Percentiles rank a stretch among this genome's conserved stretches.
Conservation (phyloP, 2,329 filamentous ascomycete species). For the Macroventuria anomochaeta region DNA sequence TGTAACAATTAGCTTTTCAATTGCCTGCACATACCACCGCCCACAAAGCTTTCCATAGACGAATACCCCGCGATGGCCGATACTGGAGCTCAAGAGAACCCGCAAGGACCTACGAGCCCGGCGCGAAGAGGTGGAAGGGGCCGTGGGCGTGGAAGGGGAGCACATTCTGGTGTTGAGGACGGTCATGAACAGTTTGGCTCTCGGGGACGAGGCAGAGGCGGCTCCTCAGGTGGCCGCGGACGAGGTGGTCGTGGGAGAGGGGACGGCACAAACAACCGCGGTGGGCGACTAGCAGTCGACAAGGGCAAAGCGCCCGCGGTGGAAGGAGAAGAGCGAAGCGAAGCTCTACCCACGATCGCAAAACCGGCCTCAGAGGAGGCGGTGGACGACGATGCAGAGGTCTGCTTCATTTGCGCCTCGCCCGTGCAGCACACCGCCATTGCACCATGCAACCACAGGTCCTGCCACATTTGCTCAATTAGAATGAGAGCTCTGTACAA, state of each 20-base stretch:
- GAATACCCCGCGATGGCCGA: conserved; percentile 46
- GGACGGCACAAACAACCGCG: conserved; percentile 41
- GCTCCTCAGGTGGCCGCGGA: conserved; percentile 41
- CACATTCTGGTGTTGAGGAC: conserved; percentile 26
- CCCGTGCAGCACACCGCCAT: conserved; percentile 86
- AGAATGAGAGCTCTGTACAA: conserved; percentile 94
- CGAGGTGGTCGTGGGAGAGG: conserved; percentile 41
- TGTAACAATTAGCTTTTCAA: conserved; percentile 1
- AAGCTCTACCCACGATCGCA: conserved; percentile 10
- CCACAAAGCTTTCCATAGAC: conserved; percentile 4
- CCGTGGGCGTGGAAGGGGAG: conserved; percentile 41
- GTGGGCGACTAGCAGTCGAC: conserved; percentile 27
- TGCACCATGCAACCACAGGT: conserved; percentile 93
- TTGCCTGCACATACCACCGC: conserved; percentile 1
- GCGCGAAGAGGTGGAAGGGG: conserved; percentile 39
- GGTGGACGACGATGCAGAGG: conserved; percentile 60
- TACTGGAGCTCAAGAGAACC: conserved; percentile 30
- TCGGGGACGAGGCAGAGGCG: conserved; percentile 47
- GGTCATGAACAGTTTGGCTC: conserved; percentile 26
- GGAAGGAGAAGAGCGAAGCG: conserved; percentile 16
- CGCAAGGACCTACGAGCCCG: conserved; percentile 35
- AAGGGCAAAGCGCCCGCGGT: conserved; percentile 38
- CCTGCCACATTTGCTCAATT: conserved; percentile 94
- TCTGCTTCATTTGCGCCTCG: conserved; percentile 98
- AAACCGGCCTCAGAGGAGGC: conserved; percentile 14